phyloP scores from a whole-genome alignment of 2,329 filamentous ascomycete genomes.

The Bipolaris victoriae region DNA sequence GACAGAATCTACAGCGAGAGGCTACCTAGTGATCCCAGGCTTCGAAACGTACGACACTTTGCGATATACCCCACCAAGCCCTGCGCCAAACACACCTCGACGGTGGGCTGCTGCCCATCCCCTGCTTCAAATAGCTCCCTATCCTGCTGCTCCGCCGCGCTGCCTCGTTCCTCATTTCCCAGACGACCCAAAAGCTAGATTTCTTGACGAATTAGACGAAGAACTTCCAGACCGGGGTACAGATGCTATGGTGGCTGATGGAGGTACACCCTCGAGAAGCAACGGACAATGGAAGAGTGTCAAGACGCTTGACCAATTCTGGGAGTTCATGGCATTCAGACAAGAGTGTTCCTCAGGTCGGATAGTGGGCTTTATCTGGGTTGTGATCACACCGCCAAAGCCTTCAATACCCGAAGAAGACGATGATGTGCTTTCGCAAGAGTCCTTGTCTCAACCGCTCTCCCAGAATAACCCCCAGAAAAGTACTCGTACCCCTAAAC shows the following conservation, averaged over 20 bases:
- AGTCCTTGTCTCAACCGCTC: constrained; percentile 24
- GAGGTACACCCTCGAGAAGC: constrained; percentile 56
- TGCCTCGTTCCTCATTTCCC: constrained; percentile 90
- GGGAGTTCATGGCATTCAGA: constrained; percentile 97
- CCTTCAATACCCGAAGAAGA: constrained; percentile 42
- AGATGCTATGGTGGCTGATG: constrained; percentile 41
- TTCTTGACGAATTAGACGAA: constrained; percentile 85
- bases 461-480: constrained; percentile 28
- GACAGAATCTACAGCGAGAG: constrained; percentile 61
- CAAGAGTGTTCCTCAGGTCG: constrained; percentile 95
- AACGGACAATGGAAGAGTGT: constrained; percentile 82
- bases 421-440: constrained; percentile 36
- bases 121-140: constrained; percentile 73
- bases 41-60: constrained; percentile 80
- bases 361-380: constrained; percentile 92
- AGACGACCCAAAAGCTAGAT: constrained; percentile 93
- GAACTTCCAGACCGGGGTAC: constrained; percentile 66
- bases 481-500: constrained; percentile 21
- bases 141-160: constrained; percentile 72
- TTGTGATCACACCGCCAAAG: constrained; percentile 74
- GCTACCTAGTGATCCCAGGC: constrained; percentile 86
- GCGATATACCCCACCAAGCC: constrained; percentile 72
- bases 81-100: constrained; percentile 48
- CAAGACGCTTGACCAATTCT: constrained; percentile 86
- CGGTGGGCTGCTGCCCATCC: constrained; percentile 69